A percentile compares a stretch with the other conserved stretches of the same genome.
Evolutionary conservation across 179 eudicot genomes (phyloP).

Genomic region (Carnegiea gigantea): DNA sequence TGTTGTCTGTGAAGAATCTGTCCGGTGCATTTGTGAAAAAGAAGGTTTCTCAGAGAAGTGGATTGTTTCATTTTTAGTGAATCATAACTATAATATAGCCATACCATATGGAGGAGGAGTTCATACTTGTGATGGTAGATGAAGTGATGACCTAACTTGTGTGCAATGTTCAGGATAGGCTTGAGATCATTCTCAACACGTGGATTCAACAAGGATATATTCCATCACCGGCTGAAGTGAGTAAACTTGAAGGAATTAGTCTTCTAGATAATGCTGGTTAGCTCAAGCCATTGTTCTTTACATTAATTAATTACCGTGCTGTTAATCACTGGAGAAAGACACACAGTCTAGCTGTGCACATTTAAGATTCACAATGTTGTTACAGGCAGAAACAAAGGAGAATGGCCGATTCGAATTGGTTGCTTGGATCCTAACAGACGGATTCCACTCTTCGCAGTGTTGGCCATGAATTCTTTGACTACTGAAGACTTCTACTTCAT

Average conservation of each 20-base stretch:
- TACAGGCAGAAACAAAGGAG: constrained; percentile 49
- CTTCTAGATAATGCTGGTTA: constrained; percentile 56
- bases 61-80: too few relatives aligned
- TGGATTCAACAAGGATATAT: constrained; percentile 63
- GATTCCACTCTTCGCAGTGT: constrained; percentile 50
- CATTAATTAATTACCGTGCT: not conserved
- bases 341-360: not conserved
- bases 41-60: too few relatives aligned
- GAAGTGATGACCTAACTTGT: constrained; percentile 3
- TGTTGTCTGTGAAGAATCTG: too few relatives aligned
- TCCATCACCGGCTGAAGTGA: constrained; percentile 93
- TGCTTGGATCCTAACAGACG: constrained; percentile 57
- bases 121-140: not conserved
- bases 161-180: constrained; percentile 75
- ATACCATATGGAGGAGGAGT: too few relatives aligned
- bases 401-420: constrained; percentile 76
- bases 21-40: too few relatives aligned
- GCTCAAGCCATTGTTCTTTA: constrained; percentile 13
- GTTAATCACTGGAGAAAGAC: not conserved
- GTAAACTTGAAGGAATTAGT: constrained; percentile 72
- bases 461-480: constrained; percentile 59
- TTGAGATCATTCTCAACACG: constrained; percentile 70
- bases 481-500: constrained; percentile 73
- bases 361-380: constrained; percentile 13
- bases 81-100: too few relatives aligned